Evolutionary conservation across 331 rosid genomes (phyloP), one percentile per base, ranked within the genome.

Genomic region (Stylosanthes scabra): DNA sequence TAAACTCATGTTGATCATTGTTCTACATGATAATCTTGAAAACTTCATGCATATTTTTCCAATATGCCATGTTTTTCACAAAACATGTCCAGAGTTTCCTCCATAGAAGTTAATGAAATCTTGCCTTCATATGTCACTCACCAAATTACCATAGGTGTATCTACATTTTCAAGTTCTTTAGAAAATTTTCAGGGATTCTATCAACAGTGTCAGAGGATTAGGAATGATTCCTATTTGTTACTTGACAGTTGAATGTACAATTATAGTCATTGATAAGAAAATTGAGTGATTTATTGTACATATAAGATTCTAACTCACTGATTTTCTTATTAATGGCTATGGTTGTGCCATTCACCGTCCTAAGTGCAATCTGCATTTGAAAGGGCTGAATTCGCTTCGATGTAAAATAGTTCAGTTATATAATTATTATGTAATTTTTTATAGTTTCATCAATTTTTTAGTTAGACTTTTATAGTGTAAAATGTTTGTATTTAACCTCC

Each of bases 1-100:
- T 76, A 47, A 87, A 80, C 71, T 76, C 88, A 7, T 70, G 84
- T 72, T 92, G 86, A 91, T 85, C 47, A 49, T 50, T 70, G 81
- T 66, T 70, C 58, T 59, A 72, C 20, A 74, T n/a, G 70, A 67
- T 40, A 13, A 57, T 41, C 39, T 58, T 41, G 58, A 51, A 52
- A 58, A 51, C 42, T 62, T 70, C 56, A 9, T 73, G 80, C 74
- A 63, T 76, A 46, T 29, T 72, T 72, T 49, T 42, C 61, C 37
- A 31, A 31, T 41, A 20, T 20, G 46, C 5, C 57, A 37, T 75
- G 46, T n/a, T 9, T 61, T 13, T 47, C 25, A 54, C 60, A 46
- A 52, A 29, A 57, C 40, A 45, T 42, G 68, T 28, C 55, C 9
- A 44, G 7, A 44, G 11, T 31, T 31, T 31, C 37, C 37, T 31